Evolutionary conservation across 139 green algal species (phyloP).

Genomic region (Chlorella vulgaris): DNA sequence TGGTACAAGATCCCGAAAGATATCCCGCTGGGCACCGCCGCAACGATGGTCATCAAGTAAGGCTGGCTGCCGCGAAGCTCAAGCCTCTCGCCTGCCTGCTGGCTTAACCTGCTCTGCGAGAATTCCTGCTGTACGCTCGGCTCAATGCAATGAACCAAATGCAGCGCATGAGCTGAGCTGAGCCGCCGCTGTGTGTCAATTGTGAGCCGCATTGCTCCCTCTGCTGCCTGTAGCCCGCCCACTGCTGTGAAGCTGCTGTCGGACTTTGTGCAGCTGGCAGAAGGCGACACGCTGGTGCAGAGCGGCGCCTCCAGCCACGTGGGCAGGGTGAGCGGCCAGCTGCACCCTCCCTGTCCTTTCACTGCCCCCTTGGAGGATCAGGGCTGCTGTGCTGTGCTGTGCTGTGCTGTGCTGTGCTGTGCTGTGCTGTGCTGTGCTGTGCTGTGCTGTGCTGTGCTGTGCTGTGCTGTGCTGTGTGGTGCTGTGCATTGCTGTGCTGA

Average conservation of each 20-base stretch:
- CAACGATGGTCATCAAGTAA: conserved; percentile 46
- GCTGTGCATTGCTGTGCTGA: too few species aligned
- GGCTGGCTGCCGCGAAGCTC: too few species aligned
- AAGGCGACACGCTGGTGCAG: conserved; percentile 89
- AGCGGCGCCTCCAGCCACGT: conserved; percentile 88
- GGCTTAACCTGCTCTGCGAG: too few species aligned
- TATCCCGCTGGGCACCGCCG: conserved; percentile 38
- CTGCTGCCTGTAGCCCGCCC: conserved; percentile 76
- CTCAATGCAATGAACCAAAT: too few species aligned
- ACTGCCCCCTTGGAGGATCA: not conserved
- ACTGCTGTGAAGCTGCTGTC: conserved; percentile 85
- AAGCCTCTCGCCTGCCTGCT: too few species aligned
- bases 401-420: too few species aligned
- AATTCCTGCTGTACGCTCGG: too few species aligned
- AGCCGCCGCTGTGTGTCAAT: too few species aligned
- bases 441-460: too few species aligned
- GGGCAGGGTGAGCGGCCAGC: conserved; percentile 61
- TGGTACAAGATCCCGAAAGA: conserved; percentile 47
- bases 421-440: too few species aligned
- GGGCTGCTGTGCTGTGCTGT: too few species aligned
- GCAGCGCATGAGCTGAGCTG: not conserved
- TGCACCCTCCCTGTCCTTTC: not conserved
- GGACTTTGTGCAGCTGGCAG: conserved; percentile 77
- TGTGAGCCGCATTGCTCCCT: not conserved
- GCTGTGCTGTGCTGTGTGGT: too few species aligned